Conservation (phyloP, 345 rosid genomes). For the Melaleuca quinquenervia region DNA sequence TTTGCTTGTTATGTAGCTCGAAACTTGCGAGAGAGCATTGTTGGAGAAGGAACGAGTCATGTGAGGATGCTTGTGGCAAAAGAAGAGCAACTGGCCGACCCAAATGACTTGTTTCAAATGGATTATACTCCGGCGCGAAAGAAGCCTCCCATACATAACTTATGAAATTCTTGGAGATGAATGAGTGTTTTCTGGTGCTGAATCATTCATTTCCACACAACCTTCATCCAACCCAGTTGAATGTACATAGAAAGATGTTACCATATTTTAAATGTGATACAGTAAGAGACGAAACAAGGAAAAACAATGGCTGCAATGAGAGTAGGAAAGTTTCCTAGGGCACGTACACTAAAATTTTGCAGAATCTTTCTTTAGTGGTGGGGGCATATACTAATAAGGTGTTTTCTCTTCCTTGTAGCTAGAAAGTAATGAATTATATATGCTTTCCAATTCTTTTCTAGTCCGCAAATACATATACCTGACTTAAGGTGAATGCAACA, state of each 20-base stretch:
- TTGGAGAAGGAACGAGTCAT: not conserved
- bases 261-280: not conserved
- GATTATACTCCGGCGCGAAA: slow-evolving; percentile 53
- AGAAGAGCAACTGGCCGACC: slow-evolving; percentile 1
- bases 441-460: not conserved
- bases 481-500: not conserved
- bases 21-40: slow-evolving; percentile 10
- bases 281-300: not conserved
- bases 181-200: not conserved
- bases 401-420: not conserved
- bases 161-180: not conserved
- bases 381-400: not conserved
- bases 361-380: not conserved
- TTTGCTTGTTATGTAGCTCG: slow-evolving; percentile 19
- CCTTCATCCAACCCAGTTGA: not conserved
- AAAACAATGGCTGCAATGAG: not conserved
- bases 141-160: slow-evolving; percentile 62
- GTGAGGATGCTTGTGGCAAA: not conserved
- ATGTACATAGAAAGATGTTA: not conserved
- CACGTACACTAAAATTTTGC: not conserved
- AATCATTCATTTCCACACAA: not conserved
- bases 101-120: slow-evolving; percentile 25
- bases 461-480: not conserved
- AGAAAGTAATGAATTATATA: not conserved
- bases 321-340: not conserved